Conservation (phyloP, 1,284 basidiomycete species). For the Albatrellus sp. region DNA sequence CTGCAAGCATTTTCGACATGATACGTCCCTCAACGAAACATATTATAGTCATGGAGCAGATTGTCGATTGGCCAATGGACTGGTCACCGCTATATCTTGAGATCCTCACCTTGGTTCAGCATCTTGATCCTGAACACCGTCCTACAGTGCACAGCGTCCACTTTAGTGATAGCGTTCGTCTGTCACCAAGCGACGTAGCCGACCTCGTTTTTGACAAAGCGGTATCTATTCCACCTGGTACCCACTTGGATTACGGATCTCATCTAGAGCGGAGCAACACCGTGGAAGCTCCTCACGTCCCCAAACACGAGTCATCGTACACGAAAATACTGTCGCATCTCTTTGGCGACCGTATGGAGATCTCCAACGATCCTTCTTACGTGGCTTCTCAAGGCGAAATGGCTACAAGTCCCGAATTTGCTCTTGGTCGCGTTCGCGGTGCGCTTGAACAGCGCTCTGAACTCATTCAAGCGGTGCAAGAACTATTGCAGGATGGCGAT, state of each 20-base stretch:
- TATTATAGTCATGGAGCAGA: conserved; percentile 80
- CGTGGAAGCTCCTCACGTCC: conserved; percentile 42
- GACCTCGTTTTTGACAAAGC: conserved; percentile 32
- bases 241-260: conserved; percentile 35
- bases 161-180: conserved; percentile 36
- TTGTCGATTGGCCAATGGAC: conserved; percentile 65
- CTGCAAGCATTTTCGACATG: conserved; percentile 47
- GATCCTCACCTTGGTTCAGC: conserved; percentile 63
- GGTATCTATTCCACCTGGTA: conserved; percentile 20
- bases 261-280: conserved; percentile 13
- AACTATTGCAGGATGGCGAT: conserved; percentile 36
- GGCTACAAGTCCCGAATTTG: conserved; percentile 87
- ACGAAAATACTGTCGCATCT: conserved; percentile 79
- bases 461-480: conserved; percentile 51
- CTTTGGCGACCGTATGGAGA: conserved; percentile 74
- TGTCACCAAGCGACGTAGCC: conserved; percentile 33
- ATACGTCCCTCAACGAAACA: conserved; percentile 58
- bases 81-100: conserved; percentile 88
- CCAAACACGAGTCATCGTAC: conserved; percentile 87
- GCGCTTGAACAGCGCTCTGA: conserved; percentile 63
- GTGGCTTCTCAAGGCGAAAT: conserved; percentile 55
- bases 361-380: conserved; percentile 75
- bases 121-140: conserved; percentile 33
- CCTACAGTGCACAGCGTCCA: conserved; percentile 49
- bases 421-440: conserved; percentile 82